phyloP scores from a whole-genome alignment of 768 basidiomycete genomes.

The Leccinellum rugosiceps region DNA sequence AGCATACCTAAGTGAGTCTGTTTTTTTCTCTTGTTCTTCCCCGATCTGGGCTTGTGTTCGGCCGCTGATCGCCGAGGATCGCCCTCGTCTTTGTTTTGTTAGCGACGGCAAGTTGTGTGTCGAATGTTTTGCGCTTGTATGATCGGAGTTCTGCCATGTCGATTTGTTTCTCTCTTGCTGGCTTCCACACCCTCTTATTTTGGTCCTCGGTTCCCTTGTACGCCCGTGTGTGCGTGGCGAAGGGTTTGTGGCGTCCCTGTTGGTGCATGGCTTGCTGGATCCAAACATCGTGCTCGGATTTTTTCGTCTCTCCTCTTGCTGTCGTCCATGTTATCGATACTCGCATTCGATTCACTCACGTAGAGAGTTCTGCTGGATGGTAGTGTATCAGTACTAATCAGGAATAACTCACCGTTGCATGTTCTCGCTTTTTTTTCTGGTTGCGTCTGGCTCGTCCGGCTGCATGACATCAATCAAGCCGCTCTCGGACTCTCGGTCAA shows the following conservation, averaged over 20 bases:
- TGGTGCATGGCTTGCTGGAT: too few species aligned
- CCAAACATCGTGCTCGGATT: neutral
- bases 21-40: neutral
- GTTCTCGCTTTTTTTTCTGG: neutral
- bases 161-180: neutral
- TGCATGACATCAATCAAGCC: too few species aligned
- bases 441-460: too few species aligned
- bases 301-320: neutral
- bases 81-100: neutral
- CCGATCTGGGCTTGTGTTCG: neutral
- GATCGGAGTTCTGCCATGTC: neutral
- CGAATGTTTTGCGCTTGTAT: constrained; percentile 30
- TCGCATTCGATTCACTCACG: constrained; percentile 3
- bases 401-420: neutral
- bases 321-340: constrained; percentile 5
- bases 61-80: constrained; percentile 7
- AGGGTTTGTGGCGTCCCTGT: too few species aligned
- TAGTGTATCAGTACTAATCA: constrained; percentile 15
- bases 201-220: too few species aligned
- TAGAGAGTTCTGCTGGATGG: constrained; percentile 6
- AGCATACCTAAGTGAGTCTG: constrained; percentile 33
- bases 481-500: neutral
- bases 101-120: constrained; percentile 32
- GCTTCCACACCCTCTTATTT: too few species aligned
- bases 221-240: neutral